Evolutionary conservation across 2,329 filamentous ascomycete species (phyloP).

Genomic region (Pyrenophora tritici-repentis): DNA sequence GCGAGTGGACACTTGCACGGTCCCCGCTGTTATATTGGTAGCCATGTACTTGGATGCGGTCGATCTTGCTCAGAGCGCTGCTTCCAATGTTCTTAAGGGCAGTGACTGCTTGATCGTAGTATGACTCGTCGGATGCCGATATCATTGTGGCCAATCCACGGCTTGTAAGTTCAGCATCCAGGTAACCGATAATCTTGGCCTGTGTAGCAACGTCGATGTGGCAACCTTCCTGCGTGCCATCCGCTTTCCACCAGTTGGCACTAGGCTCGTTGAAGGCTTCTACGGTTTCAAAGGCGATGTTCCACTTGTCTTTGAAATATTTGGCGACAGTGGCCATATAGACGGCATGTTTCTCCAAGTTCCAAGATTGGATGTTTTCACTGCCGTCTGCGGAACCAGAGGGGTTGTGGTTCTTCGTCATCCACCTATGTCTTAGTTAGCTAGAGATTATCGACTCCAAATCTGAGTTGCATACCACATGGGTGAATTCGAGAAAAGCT

Average conservation of each 20-base stretch:
- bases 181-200: constrained; percentile 5
- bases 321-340: constrained; percentile 14
- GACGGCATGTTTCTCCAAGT: constrained; percentile 11
- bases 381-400: constrained; percentile 7
- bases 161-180: constrained; percentile 7
- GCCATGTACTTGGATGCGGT: constrained; percentile 10
- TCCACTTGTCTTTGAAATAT: constrained; percentile 8
- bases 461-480: constrained; percentile 4
- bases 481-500: constrained; percentile 9
- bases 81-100: constrained; percentile 9
- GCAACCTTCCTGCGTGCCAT: constrained; percentile 14
- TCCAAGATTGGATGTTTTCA: constrained; percentile 15
- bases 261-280: constrained; percentile 15
- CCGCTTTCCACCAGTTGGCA: constrained; percentile 15
- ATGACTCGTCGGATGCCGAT: constrained; percentile 12
- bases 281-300: constrained; percentile 8
- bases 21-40: constrained; percentile 10
- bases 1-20: constrained; percentile 1
- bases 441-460: too few species aligned
- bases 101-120: constrained; percentile 12
- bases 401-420: constrained; percentile 11
- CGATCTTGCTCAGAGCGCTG: constrained; percentile 9
- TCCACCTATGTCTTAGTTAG: background rate
- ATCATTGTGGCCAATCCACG: constrained; percentile 7
- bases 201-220: constrained; percentile 10